Base-by-base conservation (phyloP, 2,329 filamentous ascomycete genomes). In the Phymatotrichopsis omnivora region DNA sequence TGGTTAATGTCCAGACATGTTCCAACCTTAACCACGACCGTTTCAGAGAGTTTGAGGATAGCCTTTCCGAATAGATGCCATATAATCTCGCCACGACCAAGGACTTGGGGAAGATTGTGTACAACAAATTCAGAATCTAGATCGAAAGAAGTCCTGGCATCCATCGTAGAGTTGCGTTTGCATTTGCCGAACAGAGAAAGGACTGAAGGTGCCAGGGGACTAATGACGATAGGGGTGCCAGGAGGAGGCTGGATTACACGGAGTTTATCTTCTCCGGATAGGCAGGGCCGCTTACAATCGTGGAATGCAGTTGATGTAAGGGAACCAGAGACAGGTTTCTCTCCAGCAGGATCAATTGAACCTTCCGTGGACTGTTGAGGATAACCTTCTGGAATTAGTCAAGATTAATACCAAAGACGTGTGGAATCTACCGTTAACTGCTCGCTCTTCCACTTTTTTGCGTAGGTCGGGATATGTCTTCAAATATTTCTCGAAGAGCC, bases 21-120 rank as follows among this genome's bases (percentile, higher is more conserved):
- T 14, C 39, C 40, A 27, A 44, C 36, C n/a, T 45, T 51, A 25
- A 49, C 30, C 11, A 37, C 46, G 8, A 51, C 19, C 3, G 38
- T 35, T 22, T 31, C 22, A 30, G 22, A 36, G n/a, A 49, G 34
- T 17, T 19, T 34, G n/a, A 45, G 24, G 11, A 49, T 11, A 16
- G 14, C 23, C 30, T 28, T 39, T 20, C 41, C 40, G 10, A 22
- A 19, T 30, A 38, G 17, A 43, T 43, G 14, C 14, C 8, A 24
- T 14, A 47, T 3, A 17, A 45, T 10, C 2, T 38, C 32, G 5
- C 45, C 41, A 14, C 37, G 40, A 11, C 22, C 12, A 7, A 45
- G 27, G 14, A 38, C 10, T 11, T 22, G 27, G 28, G 17, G 20
- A 10, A 45, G 20, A n/a, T n/a, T n/a, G n/a, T n/a, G n/a, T n/a